These are phyloP conservation scores for Chaetomiaceae sp. DNA, from an alignment of 2,329 filamentous ascomycete species.

Conservation along the genomic window DNA sequence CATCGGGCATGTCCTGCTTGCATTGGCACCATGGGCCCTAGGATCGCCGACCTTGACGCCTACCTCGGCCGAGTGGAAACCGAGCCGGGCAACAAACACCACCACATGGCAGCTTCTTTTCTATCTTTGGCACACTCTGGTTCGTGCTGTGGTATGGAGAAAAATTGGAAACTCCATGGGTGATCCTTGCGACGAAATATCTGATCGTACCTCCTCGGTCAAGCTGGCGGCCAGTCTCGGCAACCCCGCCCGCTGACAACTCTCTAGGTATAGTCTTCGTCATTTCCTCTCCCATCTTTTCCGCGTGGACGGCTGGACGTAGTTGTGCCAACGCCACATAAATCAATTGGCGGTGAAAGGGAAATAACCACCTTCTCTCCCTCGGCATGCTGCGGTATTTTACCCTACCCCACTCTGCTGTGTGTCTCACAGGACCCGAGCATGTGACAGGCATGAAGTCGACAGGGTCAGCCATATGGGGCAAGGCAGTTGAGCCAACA, in stretches of 20 bases:
- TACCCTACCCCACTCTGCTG: constrained; percentile 2
- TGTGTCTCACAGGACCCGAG: constrained; percentile 2
- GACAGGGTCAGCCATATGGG: not conserved
- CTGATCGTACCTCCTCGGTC: not conserved
- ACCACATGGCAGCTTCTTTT: not conserved
- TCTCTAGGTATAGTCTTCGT: not conserved
- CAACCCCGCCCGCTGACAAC: not conserved
- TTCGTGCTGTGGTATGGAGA: no score
- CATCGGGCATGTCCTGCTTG: constrained; percentile 13
- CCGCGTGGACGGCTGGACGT: no score
- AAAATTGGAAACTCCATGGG: constrained; percentile 2
- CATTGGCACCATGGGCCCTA: constrained; percentile 10
- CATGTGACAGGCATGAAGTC: constrained; percentile 18
- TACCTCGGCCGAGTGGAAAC: constrained; percentile 15
- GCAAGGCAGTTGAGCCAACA: not conserved
- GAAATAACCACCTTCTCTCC: not conserved
- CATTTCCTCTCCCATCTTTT: no score
- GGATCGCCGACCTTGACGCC: not conserved
- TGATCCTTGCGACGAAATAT: not conserved
- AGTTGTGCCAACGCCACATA: no score
- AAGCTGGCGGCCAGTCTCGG: constrained; percentile 12
- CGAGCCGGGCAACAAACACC: not conserved
- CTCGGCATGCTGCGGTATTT: constrained; percentile 11
- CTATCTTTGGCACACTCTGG: not conserved
- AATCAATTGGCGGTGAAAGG: not conserved